Conservation (phyloP, 2,329 filamentous ascomycete species). For the Xylaria sp. region DNA sequence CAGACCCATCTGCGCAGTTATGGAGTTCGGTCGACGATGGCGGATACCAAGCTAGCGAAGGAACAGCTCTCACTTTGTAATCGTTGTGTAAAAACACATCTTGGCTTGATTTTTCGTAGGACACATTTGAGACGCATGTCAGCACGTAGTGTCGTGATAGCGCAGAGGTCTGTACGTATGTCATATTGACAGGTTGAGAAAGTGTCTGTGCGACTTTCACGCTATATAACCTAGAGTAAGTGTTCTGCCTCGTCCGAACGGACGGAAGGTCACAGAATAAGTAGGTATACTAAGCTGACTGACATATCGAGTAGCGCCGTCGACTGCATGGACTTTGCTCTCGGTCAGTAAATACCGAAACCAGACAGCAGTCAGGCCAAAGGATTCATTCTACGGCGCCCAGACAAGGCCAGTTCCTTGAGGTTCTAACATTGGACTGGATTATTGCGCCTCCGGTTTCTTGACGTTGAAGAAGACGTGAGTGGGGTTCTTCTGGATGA, state of each 20-base stretch:
- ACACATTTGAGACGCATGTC: conserved; percentile 19
- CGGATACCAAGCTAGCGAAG: conserved; percentile 5
- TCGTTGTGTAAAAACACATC: conserved; percentile 2
- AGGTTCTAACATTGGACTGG: neutral
- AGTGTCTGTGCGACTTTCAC: neutral
- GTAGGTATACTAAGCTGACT: conserved; percentile 8
- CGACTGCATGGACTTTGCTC: neutral
- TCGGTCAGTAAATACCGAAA: conserved; percentile 9
- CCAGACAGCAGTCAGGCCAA: neutral
- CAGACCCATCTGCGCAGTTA: neutral
- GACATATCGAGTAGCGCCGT: neutral
- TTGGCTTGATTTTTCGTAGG: conserved; percentile 8
- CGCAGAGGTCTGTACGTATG: conserved; percentile 1
- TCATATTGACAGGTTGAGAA: neutral
- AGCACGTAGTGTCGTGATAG: neutral
- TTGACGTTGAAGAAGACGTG: neutral
- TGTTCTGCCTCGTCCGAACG: neutral
- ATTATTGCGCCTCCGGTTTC: neutral
- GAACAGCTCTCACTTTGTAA: neutral
- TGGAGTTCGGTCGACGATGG: conserved; percentile 1
- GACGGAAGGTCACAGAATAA: neutral
- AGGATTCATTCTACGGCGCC: neutral
- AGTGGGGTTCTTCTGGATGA: neutral
- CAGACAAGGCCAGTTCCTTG: neutral
- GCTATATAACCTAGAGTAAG: neutral